A percentile compares a stretch with the other conserved stretches of the same genome.
Evolutionary conservation across 306 rosid species (phyloP).

Genomic region (Inga leiocalycina): DNA sequence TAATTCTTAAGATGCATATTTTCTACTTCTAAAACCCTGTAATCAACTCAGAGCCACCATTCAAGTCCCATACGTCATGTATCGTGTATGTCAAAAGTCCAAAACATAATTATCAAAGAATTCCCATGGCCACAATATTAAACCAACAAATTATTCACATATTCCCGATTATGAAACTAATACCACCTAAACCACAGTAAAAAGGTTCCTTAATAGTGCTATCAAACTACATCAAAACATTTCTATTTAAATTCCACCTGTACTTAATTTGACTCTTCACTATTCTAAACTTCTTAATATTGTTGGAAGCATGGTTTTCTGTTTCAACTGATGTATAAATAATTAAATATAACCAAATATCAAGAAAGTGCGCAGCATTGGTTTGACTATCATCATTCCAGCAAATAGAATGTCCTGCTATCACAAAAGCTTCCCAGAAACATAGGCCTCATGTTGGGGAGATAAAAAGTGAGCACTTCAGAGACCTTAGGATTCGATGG

Average conservation of each 20-base stretch:
- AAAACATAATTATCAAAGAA: background rate
- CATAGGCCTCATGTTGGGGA: conserved; percentile 16
- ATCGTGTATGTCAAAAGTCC: background rate
- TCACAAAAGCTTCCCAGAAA: background rate
- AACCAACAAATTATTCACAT: background rate
- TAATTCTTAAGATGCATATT: conserved; percentile 2
- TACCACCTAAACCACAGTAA: background rate
- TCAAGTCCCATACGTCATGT: background rate
- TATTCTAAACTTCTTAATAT: conserved; percentile 18
- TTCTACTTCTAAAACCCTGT: conserved; percentile 7
- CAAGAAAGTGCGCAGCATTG: background rate
- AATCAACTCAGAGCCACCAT: background rate
- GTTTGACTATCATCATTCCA: background rate
- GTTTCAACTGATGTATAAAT: conserved; percentile 20
- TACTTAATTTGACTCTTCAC: background rate
- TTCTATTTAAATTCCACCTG: background rate
- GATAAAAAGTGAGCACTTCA: conserved; percentile 12
- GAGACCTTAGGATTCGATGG: conserved; percentile 97
- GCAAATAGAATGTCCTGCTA: conserved; percentile 2
- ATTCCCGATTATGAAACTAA: conserved; percentile 7
- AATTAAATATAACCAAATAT: background rate
- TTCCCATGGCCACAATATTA: background rate
- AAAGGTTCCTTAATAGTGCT: background rate
- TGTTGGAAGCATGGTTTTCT: conserved; percentile 25
- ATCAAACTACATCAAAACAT: background rate